Percentiles rank a stretch among this genome's conserved stretches.
Evolutionary conservation across 768 basidiomycete genomes (phyloP).

Genomic region (Termitomyces titanicus): DNA sequence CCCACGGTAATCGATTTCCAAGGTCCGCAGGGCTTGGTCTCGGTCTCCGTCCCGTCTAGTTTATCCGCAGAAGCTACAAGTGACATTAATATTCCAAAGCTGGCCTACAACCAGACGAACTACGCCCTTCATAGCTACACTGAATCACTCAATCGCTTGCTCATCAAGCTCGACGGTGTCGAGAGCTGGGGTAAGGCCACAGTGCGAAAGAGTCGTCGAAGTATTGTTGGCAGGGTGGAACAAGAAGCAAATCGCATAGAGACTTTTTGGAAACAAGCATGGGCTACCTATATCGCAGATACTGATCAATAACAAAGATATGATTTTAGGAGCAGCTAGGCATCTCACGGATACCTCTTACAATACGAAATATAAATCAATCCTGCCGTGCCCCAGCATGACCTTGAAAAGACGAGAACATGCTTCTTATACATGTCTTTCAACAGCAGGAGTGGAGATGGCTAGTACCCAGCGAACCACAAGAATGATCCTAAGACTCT

Average conservation of each 20-base stretch:
- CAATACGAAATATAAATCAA: too few species aligned
- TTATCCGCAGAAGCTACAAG: constrained; percentile 17
- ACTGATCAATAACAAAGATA: background rate
- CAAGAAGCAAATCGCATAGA: constrained; percentile 54
- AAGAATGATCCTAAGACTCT: too few species aligned
- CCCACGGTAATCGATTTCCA: constrained; percentile 49
- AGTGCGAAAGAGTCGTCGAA: constrained; percentile 49
- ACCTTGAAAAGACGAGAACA: too few species aligned
- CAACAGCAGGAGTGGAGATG: too few species aligned
- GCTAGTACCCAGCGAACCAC: too few species aligned
- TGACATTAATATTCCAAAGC: constrained; percentile 27
- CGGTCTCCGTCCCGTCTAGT: constrained; percentile 19
- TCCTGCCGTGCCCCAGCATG: too few species aligned
- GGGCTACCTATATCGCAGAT: constrained; percentile 23
- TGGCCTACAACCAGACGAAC: constrained; percentile 62
- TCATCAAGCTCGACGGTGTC: constrained; percentile 66
- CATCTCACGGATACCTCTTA: too few species aligned
- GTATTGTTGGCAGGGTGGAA: constrained; percentile 57
- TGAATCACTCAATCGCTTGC: constrained; percentile 58
- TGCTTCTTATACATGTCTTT: too few species aligned
- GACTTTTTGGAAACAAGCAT: constrained; percentile 35
- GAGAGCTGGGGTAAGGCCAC: constrained; percentile 56
- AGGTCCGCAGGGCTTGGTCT: constrained; percentile 24
- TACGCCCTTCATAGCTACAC: constrained; percentile 57
- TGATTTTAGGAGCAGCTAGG: too few species aligned